Evolutionary conservation across 352 stramenopile genomes (phyloP), one percentile per base, ranked within the genome.

Genomic region (Lagenidium sp.): DNA sequence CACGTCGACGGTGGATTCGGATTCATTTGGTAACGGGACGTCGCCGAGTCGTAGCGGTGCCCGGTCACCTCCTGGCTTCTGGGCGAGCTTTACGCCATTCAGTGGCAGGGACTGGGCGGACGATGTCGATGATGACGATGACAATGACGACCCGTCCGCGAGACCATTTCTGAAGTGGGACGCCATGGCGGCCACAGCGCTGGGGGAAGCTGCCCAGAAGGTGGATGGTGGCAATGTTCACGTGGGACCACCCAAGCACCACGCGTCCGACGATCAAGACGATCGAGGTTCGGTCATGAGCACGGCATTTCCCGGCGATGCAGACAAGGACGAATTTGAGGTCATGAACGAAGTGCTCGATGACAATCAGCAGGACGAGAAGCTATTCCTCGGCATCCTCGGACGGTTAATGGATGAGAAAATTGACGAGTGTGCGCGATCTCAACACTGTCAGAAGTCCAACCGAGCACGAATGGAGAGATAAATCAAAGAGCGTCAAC

Each of bases 271-370:
- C 20, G 34, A 6, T 16, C 34, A 60, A 11, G 37, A 55, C 15
- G 44, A 49, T 19, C 41, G 42, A 40, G 47, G 34, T 40, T 63
- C 48, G 25, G 36, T 36, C 34, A 56, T 38, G 57, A 65, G 47
- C 34, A 55, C 19, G 34, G 19, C 36, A 24, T 63, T 85, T 36
- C 60, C 53, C 12, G 37, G 38, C 16, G 70, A 83, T 32, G 52
- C 61, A 6, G 73, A 84, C 22, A 82, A 77, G 41, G 72, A 90
- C 47, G 77, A 90, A 42, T 87, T 90, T 56, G 77, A 87, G 36
- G 31, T 72, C 22, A 49, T 89, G 26, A 85, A 86, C 36, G 63
- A 82, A 16, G 55, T 53, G 6, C 44, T 87, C 12, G 76, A 89
- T 41, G 65, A 64, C 38, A 68, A 74, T 35, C 25, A 66, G 22